Conservation (phyloP, 805 yeast genomes). For the Lipomyces japonicus region DNA sequence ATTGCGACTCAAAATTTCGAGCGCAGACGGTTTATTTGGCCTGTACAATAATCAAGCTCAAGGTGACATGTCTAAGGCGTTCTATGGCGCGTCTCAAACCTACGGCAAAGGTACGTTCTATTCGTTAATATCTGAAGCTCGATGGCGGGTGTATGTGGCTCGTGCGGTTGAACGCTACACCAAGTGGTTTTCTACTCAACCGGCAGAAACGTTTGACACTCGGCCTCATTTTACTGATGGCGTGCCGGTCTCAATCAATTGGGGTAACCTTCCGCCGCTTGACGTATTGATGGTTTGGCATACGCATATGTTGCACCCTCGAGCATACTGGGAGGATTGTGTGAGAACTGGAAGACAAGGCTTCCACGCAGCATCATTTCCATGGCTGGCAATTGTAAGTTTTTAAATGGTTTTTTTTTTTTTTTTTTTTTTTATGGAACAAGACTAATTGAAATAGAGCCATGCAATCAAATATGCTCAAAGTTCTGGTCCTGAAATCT, state of each 20-base stretch:
- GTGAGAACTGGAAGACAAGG: slow-evolving; percentile 6
- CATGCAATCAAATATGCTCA: slow-evolving; percentile 3
- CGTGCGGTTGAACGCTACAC: slow-evolving; percentile 18
- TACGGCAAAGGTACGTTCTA: neutral
- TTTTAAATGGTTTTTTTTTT: no score
- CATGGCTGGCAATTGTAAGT: slow-evolving; percentile 15
- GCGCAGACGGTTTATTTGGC: neutral
- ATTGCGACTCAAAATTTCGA: neutral
- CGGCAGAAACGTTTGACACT: neutral
- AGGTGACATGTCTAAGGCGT: slow-evolving; percentile 3
- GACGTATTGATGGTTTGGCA: slow-evolving; percentile 34
- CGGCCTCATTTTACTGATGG: slow-evolving; percentile 1
- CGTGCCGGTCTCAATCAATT: neutral
- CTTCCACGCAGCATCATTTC: slow-evolving; percentile 4
- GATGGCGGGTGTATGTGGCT: slow-evolving; percentile 10
- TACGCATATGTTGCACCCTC: slow-evolving; percentile 30
- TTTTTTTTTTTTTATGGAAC: neutral
- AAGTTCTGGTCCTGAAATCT: neutral
- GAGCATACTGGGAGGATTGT: slow-evolving; percentile 28
- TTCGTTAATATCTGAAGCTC: neutral
- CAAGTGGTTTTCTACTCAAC: slow-evolving; percentile 7
- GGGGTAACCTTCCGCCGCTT: slow-evolving; percentile 24
- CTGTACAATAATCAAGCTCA: neutral
- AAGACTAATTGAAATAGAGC: neutral
- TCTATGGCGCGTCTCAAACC: slow-evolving; percentile 1